Base-by-base conservation (phyloP, 2,329 filamentous ascomycete genomes). In the Venturia effusa region DNA sequence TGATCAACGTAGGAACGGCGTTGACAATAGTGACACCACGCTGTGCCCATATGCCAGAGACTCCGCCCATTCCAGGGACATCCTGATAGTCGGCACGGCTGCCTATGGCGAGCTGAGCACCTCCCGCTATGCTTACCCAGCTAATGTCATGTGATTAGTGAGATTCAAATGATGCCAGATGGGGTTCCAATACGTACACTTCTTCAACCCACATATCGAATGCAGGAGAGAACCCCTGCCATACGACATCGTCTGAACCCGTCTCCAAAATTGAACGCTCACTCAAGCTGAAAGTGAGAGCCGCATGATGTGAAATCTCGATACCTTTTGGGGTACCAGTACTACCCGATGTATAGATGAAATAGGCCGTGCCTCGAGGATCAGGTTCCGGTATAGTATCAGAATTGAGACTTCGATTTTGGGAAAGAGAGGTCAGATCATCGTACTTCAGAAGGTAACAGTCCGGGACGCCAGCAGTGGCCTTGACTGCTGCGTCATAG, bases 271-370 rank as follows among this genome's bases (percentile, higher is more conserved):
- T 64, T 1, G 55, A 55, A 19, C 34, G 39, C 55, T 57, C 61
- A 45, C 55, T 64, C 37, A 64, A 40, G 40, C 51, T 55, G 51
- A 64, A 64, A 55, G 61, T 64, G n/a, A 96, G 88, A 0, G 89
- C 85, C 72, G 96, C 97, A 61, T 91, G 86, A 70, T 97, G 92
- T 37, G 86, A 88, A 70, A 96, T 83, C 60, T 90, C 84, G 55
- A 91, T 92, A 71, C 92, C 92, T 80, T 97, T 97, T 62, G 92
- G 92, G 7, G 88, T 82, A 55, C 92, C 92, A 0, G 91, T 96
- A n/a, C 90, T 93, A 45, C 92, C 92, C 54, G 92, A 96, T 0
- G 92, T 97, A 76, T 85, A 85, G 83, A 86, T 86, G 72, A 86
- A 84, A 74, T 92, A 96, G 77, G 88, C 95, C 13, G 92, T 40